Percentiles rank a stretch among this genome's conserved stretches.
Conservation (phyloP, 768 basidiomycete genomes). For the Mycena galericulata region DNA sequence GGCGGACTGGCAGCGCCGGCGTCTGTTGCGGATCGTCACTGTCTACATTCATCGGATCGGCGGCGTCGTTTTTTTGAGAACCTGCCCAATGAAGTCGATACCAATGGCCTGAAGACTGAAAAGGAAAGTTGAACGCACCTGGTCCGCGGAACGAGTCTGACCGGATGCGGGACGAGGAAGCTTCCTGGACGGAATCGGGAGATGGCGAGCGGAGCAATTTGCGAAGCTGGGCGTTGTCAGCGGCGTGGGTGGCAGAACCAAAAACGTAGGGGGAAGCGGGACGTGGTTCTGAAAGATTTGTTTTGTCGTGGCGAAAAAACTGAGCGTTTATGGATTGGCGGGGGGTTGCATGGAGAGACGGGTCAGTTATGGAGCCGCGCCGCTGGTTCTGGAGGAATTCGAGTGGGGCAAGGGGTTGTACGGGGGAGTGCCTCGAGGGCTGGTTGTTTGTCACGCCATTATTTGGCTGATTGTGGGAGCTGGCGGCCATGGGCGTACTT, state of each 20-base stretch:
- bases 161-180: slow-evolving; percentile 29
- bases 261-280: slow-evolving; percentile 78
- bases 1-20: slow-evolving; percentile 39
- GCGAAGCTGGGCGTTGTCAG: slow-evolving; percentile 61
- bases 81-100: slow-evolving; percentile 35
- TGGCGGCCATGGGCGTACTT: slow-evolving; percentile 5
- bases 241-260: slow-evolving; percentile 68
- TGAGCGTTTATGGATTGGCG: slow-evolving; percentile 32
- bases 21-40: slow-evolving; percentile 45
- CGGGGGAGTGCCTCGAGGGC: slow-evolving; percentile 60
- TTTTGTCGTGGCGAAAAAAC: slow-evolving; percentile 42
- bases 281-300: slow-evolving; percentile 58
- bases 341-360: slow-evolving; percentile 71
- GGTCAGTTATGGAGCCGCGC: slow-evolving; percentile 88
- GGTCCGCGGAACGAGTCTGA: slow-evolving; percentile 38
- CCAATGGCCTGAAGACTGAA: slow-evolving; percentile 29
- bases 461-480: slow-evolving; percentile 7
- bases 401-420: slow-evolving; percentile 77
- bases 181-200: slow-evolving; percentile 51
- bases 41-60: slow-evolving; percentile 56
- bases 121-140: slow-evolving; percentile 29
- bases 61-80: slow-evolving; percentile 45
- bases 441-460: slow-evolving; percentile 45
- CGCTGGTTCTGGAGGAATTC: slow-evolving; percentile 85
- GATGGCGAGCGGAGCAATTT: slow-evolving; percentile 73